Evolutionary conservation across 495 filamentous ascomycete species (phyloP).

Genomic region (Penicillium ucsense): DNA sequence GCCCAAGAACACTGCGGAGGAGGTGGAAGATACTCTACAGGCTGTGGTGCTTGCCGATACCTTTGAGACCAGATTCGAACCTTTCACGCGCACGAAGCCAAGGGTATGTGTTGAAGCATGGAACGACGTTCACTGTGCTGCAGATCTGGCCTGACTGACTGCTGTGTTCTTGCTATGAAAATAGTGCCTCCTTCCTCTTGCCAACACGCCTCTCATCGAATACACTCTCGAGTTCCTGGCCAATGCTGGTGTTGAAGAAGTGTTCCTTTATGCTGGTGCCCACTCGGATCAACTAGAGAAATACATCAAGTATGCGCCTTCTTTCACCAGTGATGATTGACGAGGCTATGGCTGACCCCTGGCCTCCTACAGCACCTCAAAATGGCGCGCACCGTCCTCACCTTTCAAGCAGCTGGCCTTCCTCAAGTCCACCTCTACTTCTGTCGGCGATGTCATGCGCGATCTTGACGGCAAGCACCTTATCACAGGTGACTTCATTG

Average conservation of each 20-base stretch:
- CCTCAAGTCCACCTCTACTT: conserved; percentile 77
- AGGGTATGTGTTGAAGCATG: conserved; percentile 47
- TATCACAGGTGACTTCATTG: conserved; percentile 82
- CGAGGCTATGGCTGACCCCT: conserved; percentile 4
- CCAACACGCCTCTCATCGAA: conserved; percentile 90
- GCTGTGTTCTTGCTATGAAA: not conserved
- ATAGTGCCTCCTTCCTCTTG: conserved; percentile 88
- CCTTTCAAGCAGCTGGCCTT: conserved; percentile 79
- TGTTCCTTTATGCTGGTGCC: conserved; percentile 83
- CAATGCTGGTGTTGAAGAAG: conserved; percentile 82
- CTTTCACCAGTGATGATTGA: not conserved
- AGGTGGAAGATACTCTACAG: conserved; percentile 77
- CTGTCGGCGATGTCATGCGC: conserved; percentile 90
- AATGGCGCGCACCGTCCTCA: conserved; percentile 61
- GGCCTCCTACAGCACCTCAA: conserved; percentile 40
- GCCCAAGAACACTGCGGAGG: conserved; percentile 51
- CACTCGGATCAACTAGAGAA: conserved; percentile 84
- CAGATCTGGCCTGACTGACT: too few relatives aligned
- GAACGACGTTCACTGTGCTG: too few relatives aligned
- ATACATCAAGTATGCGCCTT: conserved; percentile 54
- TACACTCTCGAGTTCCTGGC: conserved; percentile 96
- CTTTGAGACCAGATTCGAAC: conserved; percentile 82
- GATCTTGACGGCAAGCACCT: conserved; percentile 81
- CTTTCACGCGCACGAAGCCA: conserved; percentile 81
- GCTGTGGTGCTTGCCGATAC: conserved; percentile 91